Evolutionary conservation across 2,329 filamentous ascomycete genomes (phyloP), one percentile per base, ranked within the genome.

Genomic region (Diaporthe australafricana): DNA sequence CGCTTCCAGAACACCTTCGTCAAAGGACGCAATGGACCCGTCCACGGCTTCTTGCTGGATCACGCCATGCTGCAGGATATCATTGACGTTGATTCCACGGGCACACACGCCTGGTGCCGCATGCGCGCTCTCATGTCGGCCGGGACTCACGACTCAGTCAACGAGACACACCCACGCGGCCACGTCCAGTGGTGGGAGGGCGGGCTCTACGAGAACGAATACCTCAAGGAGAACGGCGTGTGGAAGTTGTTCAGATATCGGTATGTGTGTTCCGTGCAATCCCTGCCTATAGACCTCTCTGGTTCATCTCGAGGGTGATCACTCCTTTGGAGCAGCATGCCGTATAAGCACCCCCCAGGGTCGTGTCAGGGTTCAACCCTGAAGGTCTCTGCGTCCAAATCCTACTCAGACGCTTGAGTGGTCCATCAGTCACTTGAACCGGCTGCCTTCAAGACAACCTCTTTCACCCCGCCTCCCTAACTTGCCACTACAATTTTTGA

Each of bases 1-100:
- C 86, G 87, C 2, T 89, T 89, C 77, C 84, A 85, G 40, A 79
- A 81, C 32, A 76, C 77, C 48, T 89, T 89, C 70, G 86, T 88
- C 38, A 82, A 83, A 9, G 87, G 87, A 11, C 86, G 87, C 73
- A 89, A 89, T 75, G 87, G 87, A 1, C 87, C 87, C 20, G 83
- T 89, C 11, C 81, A 87, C 75, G 87, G 87, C 40, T 89, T 88
- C 76, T 82, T 89, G 14, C 84, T 89, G 17, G 87, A 89, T 77
- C 87, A 89, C 77, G 84, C 87, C 42, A 87, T 89, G 83, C 84
- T 88, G 81, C 87, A 89, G 75, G 87, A 87, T 77, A 86, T 89
- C 56, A 81, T 89, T 62, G 86, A 88, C 75, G 82, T 89, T 27
- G 82, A 85, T 73, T 73, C 83, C 1, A 80, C 79, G 7, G 84